These are phyloP conservation scores for Coemansia sp. DNA, from an alignment of 192 early-diverging fungal species.

Conservation along the genomic window DNA sequence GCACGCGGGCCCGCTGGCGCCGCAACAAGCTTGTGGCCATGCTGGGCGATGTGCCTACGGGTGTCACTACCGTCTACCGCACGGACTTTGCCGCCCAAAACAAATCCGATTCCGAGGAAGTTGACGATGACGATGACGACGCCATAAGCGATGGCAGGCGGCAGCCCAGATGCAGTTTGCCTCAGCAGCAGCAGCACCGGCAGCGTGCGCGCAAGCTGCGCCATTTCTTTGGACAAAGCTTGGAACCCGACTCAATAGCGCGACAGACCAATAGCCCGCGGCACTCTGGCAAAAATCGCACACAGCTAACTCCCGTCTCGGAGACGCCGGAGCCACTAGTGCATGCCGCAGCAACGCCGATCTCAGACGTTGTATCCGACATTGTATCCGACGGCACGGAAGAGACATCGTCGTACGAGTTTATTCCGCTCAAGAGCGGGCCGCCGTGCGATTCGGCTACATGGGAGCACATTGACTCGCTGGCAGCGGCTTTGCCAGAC, in stretches of 20 bases:
- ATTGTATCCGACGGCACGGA: slow-evolving; percentile 3
- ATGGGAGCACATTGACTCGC: neutral
- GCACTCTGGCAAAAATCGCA: neutral
- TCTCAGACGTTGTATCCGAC: neutral
- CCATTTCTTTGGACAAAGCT: slow-evolving; percentile 40
- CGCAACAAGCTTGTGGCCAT: slow-evolving; percentile 35
- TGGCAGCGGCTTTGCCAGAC: neutral
- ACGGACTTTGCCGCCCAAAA: neutral
- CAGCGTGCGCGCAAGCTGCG: slow-evolving; percentile 24
- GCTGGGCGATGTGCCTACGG: slow-evolving; percentile 33
- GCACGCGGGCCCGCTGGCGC: slow-evolving; percentile 27
- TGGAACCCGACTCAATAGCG: slow-evolving; percentile 27
- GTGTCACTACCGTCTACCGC: slow-evolving; percentile 17
- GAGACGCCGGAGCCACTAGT: neutral
- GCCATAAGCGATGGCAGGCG: no score
- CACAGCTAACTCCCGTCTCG: neutral
- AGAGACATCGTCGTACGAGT: slow-evolving; percentile 26
- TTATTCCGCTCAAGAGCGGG: slow-evolving; percentile 10
- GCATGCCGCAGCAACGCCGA: neutral
- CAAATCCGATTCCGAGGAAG: neutral
- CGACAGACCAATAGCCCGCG: slow-evolving; percentile 15
- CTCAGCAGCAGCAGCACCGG: slow-evolving; percentile 6
- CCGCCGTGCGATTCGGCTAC: neutral
- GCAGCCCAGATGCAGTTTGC: neutral
- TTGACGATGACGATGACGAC: neutral